Conservation (phyloP, 2,329 filamentous ascomycete genomes). For the Lasiodiplodia sp. region DNA sequence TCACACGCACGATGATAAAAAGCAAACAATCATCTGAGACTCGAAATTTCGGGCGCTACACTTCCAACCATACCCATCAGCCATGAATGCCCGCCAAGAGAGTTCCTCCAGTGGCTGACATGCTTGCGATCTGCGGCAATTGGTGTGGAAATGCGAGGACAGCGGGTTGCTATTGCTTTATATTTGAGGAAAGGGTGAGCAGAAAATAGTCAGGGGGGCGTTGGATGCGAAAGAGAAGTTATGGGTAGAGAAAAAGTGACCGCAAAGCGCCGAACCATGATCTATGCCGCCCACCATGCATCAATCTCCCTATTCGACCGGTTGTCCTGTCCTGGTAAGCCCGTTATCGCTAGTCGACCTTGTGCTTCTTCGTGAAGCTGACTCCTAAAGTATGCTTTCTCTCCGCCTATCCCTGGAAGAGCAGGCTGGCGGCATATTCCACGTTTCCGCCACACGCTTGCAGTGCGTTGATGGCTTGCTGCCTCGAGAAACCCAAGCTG, state of each 20-base stretch:
- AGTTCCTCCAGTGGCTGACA: neutral
- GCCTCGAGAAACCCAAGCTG: constrained; percentile 76
- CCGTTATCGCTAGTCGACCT: neutral
- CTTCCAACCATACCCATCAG: constrained; percentile 2
- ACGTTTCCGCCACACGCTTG: constrained; percentile 85
- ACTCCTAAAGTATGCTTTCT: constrained; percentile 48
- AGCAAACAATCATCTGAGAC: neutral
- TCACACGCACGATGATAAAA: neutral
- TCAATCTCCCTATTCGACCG: constrained; percentile 18
- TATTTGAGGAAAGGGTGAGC: neutral
- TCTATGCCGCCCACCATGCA: constrained; percentile 30
- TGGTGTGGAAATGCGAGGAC: neutral
- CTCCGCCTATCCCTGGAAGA: constrained; percentile 57
- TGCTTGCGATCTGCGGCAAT: neutral
- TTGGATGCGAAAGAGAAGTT: constrained; percentile 12
- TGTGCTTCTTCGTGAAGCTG: neutral
- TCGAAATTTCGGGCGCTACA: neutral
- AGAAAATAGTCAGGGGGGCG: constrained; percentile 10
- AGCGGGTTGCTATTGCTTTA: constrained; percentile 5
- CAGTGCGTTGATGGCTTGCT: constrained; percentile 80
- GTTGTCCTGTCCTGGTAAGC: neutral
- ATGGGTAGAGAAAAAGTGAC: constrained; percentile 16
- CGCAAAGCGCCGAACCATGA: constrained; percentile 29
- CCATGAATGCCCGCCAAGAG: neutral
- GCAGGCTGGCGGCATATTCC: constrained; percentile 83